Conservation (phyloP, 371 early-diverging fungal genomes). For the Mucor sp. region DNA sequence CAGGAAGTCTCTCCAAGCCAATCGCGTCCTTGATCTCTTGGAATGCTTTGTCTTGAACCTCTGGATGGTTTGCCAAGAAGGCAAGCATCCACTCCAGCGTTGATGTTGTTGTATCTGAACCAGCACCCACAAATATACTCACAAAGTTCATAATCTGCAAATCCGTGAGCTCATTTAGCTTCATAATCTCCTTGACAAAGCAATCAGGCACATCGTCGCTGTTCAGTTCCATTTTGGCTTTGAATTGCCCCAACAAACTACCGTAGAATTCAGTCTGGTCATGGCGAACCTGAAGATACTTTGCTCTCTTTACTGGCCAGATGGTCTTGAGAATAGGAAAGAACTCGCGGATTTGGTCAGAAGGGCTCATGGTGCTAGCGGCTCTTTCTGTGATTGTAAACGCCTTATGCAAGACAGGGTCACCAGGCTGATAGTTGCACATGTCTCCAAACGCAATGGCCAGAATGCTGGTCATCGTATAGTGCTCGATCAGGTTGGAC, state of each 20-base stretch:
- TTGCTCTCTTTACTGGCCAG: slow-evolving; percentile 17
- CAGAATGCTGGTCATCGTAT: slow-evolving; percentile 46
- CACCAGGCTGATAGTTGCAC: slow-evolving; percentile 39
- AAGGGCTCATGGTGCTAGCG: slow-evolving; percentile 34
- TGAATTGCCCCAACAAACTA: slow-evolving; percentile 25
- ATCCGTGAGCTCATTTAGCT: slow-evolving; percentile 31
- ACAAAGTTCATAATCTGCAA: slow-evolving; percentile 36
- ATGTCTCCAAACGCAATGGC: slow-evolving; percentile 43
- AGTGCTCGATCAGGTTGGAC: slow-evolving; percentile 36
- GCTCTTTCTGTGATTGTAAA: slow-evolving; percentile 40
- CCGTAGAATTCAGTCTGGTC: slow-evolving; percentile 34
- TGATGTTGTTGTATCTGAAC: slow-evolving; percentile 49
- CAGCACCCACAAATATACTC: slow-evolving; percentile 48
- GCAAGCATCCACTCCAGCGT: slow-evolving; percentile 50
- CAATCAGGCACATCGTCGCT: slow-evolving; percentile 27
- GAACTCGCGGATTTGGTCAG: slow-evolving; percentile 46
- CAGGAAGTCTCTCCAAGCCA: slow-evolving; percentile 41
- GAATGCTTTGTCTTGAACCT: slow-evolving; percentile 44
- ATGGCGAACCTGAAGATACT: slow-evolving; percentile 19
- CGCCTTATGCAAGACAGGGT: slow-evolving; percentile 37
- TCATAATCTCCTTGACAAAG: slow-evolving; percentile 43
- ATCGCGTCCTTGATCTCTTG: slow-evolving; percentile 36
- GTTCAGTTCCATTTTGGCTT: slow-evolving; percentile 1
- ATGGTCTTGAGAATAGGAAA: slow-evolving; percentile 41
- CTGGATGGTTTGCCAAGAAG: slow-evolving; percentile 41